A percentile compares a stretch with the other conserved stretches of the same genome.
Evolutionary conservation across 2,329 filamentous ascomycete genomes (phyloP).

Genomic region (Venturia asperata): DNA sequence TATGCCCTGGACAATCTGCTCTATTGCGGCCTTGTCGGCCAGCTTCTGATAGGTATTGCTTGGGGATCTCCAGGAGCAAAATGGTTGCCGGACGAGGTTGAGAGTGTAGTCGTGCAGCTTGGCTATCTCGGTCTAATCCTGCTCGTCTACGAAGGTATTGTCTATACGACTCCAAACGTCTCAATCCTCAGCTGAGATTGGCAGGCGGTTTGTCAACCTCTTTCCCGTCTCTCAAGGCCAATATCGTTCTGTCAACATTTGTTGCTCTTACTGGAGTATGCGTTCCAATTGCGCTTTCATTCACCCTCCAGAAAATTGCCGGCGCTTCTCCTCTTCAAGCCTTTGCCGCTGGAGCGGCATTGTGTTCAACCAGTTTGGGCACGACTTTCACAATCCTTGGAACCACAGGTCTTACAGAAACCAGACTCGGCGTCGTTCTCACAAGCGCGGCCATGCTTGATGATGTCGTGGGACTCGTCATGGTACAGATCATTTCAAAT

Average conservation of each 20-base stretch:
- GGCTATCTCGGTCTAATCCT: conserved; percentile 69
- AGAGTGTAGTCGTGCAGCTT: conserved; percentile 54
- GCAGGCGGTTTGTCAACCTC: conserved; percentile 53
- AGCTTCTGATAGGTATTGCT: conserved; percentile 62
- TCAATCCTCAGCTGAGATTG: conserved; percentile 1
- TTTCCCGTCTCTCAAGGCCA: conserved; percentile 49
- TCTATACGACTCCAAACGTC: background rate
- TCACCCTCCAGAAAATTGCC: conserved; percentile 47
- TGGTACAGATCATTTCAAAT: conserved; percentile 68
- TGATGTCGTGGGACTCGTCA: conserved; percentile 68
- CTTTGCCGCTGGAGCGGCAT: conserved; percentile 65
- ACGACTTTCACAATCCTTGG: conserved; percentile 58
- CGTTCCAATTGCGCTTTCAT: conserved; percentile 59
- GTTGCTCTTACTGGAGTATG: conserved; percentile 62
- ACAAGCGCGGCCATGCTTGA: conserved; percentile 74
- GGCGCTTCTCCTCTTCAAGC: conserved; percentile 51
- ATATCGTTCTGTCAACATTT: conserved; percentile 51
- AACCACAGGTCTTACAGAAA: conserved; percentile 51
- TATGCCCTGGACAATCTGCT: conserved; percentile 51
- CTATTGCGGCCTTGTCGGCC: conserved; percentile 65
- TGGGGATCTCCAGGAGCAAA: conserved; percentile 61
- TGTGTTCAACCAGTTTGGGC: conserved; percentile 68
- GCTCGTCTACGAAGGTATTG: conserved; percentile 60
- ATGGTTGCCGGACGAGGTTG: conserved; percentile 47
- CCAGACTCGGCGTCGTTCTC: conserved; percentile 55